phyloP scores from a whole-genome alignment of 2,329 filamentous ascomycete species.

The Aspergillus sp. region DNA sequence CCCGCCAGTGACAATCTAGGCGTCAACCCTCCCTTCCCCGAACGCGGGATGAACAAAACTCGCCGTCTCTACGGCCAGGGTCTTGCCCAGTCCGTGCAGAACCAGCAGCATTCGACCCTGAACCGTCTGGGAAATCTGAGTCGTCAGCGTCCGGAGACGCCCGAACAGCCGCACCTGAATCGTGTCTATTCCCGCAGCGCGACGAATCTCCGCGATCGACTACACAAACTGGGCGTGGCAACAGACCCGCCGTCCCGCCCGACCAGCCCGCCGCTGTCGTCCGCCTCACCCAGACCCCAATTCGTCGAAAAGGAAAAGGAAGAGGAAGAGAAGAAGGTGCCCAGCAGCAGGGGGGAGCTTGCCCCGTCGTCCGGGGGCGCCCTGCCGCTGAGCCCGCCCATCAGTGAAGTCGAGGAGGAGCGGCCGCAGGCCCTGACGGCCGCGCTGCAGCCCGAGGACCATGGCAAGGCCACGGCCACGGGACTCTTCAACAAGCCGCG shows the following conservation, averaged over 20 bases:
- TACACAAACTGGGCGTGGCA: constrained; percentile 26
- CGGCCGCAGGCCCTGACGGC: constrained; percentile 44
- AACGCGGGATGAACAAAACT: constrained; percentile 61
- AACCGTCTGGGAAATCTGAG: constrained; percentile 73
- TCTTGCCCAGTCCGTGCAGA: constrained; percentile 68
- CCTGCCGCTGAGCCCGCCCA: constrained; percentile 59
- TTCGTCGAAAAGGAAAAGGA: constrained; percentile 28
- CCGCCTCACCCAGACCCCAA: constrained; percentile 31
- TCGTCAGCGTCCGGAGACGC: constrained; percentile 55
- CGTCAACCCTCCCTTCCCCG: constrained; percentile 34
- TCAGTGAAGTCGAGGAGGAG: constrained; percentile 64
- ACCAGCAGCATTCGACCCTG: constrained; percentile 68
- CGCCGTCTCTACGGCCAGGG: constrained; percentile 77
- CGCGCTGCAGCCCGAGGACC: constrained; percentile 64
- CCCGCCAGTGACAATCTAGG: constrained; percentile 10
- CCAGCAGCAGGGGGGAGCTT: constrained; percentile 11
- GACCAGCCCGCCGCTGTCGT: constrained; percentile 38
- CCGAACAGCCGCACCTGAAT: constrained; percentile 35
- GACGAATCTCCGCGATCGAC: constrained; percentile 54
- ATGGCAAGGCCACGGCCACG: constrained; percentile 71
- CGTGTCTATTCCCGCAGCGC: constrained; percentile 50
- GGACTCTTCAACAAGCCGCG: constrained; percentile 64
- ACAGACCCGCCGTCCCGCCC: constrained; percentile 14
- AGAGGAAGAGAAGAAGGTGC: background rate
- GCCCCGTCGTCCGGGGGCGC: constrained; percentile 12